Percentiles rank a stretch among this genome's conserved stretches.
Evolutionary conservation across 23 red algal genomes (phyloP).

Genomic region (Rhodosorus marinus): DNA sequence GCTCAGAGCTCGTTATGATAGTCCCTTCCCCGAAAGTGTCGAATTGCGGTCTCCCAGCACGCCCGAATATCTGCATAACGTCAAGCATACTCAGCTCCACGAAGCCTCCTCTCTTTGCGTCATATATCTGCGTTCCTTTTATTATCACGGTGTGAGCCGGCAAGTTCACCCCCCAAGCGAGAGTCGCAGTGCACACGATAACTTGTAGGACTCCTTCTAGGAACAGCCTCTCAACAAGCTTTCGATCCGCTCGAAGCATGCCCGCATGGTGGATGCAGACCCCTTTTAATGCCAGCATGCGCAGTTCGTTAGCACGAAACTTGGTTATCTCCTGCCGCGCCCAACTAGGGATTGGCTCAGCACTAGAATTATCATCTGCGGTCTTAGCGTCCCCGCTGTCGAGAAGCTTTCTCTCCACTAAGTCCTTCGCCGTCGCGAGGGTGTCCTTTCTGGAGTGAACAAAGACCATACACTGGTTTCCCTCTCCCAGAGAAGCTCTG

Average conservation of each 20-base stretch:
- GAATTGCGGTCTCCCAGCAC: slow-evolving; percentile 77
- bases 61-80: slow-evolving; percentile 94
- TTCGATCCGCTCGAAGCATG: slow-evolving; percentile 45
- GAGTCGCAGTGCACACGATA: slow-evolving; percentile 73
- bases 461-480: slow-evolving; percentile 74
- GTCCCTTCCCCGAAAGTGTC: slow-evolving; percentile 62
- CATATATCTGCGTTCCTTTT: slow-evolving; percentile 89
- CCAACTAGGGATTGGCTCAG: slow-evolving; percentile 21
- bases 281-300: slow-evolving; percentile 21
- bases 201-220: slow-evolving; percentile 40
- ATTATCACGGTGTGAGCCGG: slow-evolving; percentile 96
- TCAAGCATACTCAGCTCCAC: slow-evolving; percentile 67
- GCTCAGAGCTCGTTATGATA: slow-evolving; percentile 72
- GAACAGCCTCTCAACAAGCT: slow-evolving; percentile 63
- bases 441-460: slow-evolving; percentile 82
- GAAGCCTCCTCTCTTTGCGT: slow-evolving; percentile 36
- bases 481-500: slow-evolving; percentile 14
- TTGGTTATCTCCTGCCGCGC: slow-evolving; percentile 35
- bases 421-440: slow-evolving; percentile 12
- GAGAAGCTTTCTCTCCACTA: slow-evolving; percentile 10
- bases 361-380: slow-evolving; percentile 19
- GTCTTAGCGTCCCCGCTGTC: slow-evolving; percentile 14
- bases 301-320: slow-evolving; percentile 24
- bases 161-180: slow-evolving; percentile 97
- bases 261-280: slow-evolving; percentile 88